Conservation (phyloP, 108 stramenopile genomes). For the Cyclotella baltica region DNA sequence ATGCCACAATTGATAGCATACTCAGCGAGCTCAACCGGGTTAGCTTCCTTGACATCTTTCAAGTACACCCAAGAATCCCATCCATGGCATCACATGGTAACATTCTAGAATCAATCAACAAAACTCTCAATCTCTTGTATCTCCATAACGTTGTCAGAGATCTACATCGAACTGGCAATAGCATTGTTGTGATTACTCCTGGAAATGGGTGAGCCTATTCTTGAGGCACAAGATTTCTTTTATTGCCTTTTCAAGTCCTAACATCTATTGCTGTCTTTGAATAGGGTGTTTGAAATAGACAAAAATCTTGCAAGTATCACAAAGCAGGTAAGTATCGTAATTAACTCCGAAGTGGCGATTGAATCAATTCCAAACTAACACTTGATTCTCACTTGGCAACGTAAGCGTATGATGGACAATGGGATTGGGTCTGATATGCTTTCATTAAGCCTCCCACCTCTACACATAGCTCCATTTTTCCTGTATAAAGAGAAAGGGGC, state of each 20-base stretch:
- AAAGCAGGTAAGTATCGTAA: conserved; percentile 66
- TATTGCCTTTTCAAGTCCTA: background rate
- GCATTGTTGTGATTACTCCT: conserved; percentile 93
- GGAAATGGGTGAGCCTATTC: conserved; percentile 79
- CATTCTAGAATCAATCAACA: conserved; percentile 96
- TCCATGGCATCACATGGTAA: conserved; percentile 94
- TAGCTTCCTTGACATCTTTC: no score
- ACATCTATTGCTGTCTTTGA: background rate
- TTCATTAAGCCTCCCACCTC: conserved; percentile 91
- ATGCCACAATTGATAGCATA: no score
- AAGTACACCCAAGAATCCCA: conserved; percentile 73
- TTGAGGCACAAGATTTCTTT: background rate
- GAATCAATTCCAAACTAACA: background rate
- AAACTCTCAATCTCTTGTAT: conserved; percentile 95
- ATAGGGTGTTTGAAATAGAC: conserved; percentile 87
- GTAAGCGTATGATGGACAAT: conserved; percentile 97
- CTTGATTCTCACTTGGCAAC: background rate
- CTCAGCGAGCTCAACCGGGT: no score
- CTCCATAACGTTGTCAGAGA: conserved; percentile 96
- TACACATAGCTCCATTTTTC: conserved; percentile 98
- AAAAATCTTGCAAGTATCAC: conserved; percentile 91
- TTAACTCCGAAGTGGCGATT: background rate
- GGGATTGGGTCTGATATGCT: conserved; percentile 99
- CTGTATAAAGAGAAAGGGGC: conserved; percentile 68
- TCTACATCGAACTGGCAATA: conserved; percentile 93